Base-by-base conservation (phyloP, 768 basidiomycete species). In the Lentinula lateritia region DNA sequence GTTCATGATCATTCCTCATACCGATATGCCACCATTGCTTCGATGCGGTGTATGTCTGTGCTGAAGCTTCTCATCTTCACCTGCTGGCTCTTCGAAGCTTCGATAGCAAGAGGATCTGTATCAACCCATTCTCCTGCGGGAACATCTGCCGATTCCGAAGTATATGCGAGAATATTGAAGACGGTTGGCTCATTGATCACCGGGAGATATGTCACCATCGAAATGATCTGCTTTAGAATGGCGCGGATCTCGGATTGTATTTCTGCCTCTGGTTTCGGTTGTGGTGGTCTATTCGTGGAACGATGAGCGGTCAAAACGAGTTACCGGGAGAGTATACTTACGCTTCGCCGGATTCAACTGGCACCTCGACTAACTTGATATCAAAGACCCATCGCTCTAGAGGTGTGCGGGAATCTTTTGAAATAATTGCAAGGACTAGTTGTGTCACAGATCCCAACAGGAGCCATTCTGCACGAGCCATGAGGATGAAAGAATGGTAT, bases 361-460 rank as follows among this genome's bases (percentile, higher is more conserved):
- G 76, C 23, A 83, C 84, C 58, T 90, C 86, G 46, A 93, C 84
- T 58, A 95, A 81, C 69, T 93, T 88, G 72, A 99, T 82, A 73
- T 98, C 95, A 72, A 99, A 98, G 52, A 98, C 95, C 97, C 97
- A 99, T 64, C 97, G 84, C 74, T 99, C 97, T 50, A 98, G 83
- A 8, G 95, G 90, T 57, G 89, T 86, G 39, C 93, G 83, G 8
- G 93, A 90, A 69, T 98, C 96, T 70, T 96, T 94, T 10, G 93
- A 93, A 64, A 98, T 93, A 74, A 99, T 96, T 32, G 92, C 95
- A 20, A 98, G 85, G 8, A 98, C 95, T 1, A 98, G 83, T 65
- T 98, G 92, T 5, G 93, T 95, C 45, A 99, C 93, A 10, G 92
- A 88, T 10, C 93, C 92, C 6, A 88, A 89, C 60, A 98, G 78